These are phyloP conservation scores for Amorphotheca resinae DNA, from an alignment of 495 filamentous ascomycete species.

Conservation along the genomic window DNA sequence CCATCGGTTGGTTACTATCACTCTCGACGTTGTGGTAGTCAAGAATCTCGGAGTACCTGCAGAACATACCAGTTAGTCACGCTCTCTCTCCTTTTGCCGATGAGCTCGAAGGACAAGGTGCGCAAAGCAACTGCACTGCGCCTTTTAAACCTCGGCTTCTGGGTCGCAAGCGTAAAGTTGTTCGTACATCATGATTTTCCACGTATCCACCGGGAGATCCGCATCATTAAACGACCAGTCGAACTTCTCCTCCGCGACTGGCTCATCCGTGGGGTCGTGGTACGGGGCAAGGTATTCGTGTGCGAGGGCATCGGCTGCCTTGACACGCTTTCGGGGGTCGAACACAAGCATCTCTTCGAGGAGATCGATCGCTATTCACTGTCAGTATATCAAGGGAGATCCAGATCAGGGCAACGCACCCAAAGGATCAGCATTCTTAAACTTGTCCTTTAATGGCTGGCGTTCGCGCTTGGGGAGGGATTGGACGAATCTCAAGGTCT, in stretches of 20 bases:
- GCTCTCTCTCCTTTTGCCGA: slow-evolving; percentile 4
- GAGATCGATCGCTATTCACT: slow-evolving; percentile 65
- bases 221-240: slow-evolving; percentile 99
- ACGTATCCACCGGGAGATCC: slow-evolving; percentile 95
- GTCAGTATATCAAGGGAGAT: slow-evolving; percentile 2
- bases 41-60: slow-evolving; percentile 97
- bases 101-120: background rate
- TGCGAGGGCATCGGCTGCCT: slow-evolving; percentile 69
- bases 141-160: slow-evolving; percentile 8
- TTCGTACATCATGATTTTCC: slow-evolving; percentile 99
- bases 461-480: slow-evolving; percentile 93
- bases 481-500: slow-evolving; percentile 96
- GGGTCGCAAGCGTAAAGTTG: slow-evolving; percentile 20
- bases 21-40: slow-evolving; percentile 83
- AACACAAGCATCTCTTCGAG: slow-evolving; percentile 97
- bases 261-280: slow-evolving; percentile 94
- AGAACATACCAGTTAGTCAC: slow-evolving; percentile 22
- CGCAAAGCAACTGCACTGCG: slow-evolving; percentile 3
- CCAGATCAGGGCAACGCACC: slow-evolving; percentile 38
- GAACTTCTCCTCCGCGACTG: slow-evolving; percentile 92
- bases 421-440: slow-evolving; percentile 87
- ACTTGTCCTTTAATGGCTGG: slow-evolving; percentile 80
- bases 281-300: slow-evolving; percentile 94
- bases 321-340: slow-evolving; percentile 83
- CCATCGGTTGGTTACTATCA: slow-evolving; percentile 9